Conservation (phyloP, 108 stramenopile species). For the Cyclotella kingstonii region DNA sequence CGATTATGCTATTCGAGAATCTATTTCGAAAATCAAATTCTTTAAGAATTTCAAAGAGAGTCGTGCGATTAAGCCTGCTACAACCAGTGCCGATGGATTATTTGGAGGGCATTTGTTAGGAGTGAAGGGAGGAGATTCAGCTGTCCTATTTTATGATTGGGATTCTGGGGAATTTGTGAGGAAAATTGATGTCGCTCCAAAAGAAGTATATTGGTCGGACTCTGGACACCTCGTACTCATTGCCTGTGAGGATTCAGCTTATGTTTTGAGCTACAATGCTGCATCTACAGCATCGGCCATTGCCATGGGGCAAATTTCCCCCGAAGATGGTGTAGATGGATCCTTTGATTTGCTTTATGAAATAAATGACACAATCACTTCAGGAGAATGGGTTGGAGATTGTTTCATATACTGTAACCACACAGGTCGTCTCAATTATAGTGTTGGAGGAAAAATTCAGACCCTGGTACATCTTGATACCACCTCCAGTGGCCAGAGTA, state of each 20-base stretch:
- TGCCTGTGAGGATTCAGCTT: conserved; percentile 90
- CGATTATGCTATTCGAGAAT: conserved; percentile 97
- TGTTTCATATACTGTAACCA: conserved; percentile 98
- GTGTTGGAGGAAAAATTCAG: conserved; percentile 97
- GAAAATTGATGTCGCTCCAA: conserved; percentile 93
- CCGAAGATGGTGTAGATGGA: conserved; percentile 95
- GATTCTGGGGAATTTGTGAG: conserved; percentile 90
- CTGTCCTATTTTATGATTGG: conserved; percentile 97
- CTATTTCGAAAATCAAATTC: conserved; percentile 86
- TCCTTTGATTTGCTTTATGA: conserved; percentile 94
- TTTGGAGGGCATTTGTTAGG: conserved; percentile 94
- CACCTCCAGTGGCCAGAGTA: conserved; percentile 67
- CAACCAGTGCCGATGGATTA: conserved; percentile 90
- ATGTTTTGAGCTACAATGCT: conserved; percentile 87
- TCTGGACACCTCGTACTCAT: conserved; percentile 91
- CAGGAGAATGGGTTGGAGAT: conserved; percentile 98
- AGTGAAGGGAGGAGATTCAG: conserved; percentile 89
- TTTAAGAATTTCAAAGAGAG: conserved; percentile 96
- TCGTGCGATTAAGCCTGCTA: conserved; percentile 81
- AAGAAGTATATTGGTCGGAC: conserved; percentile 97
- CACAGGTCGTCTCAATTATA: conserved; percentile 92
- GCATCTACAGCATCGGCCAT: conserved; percentile 80
- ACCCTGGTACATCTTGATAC: conserved; percentile 95
- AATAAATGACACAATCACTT: conserved; percentile 87
- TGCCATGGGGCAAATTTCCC: conserved; percentile 78